Percentiles rank a stretch among this genome's conserved stretches.
phyloP scores from a whole-genome alignment of 2,329 filamentous ascomycete species.

The Neofusicoccum laricinum region DNA sequence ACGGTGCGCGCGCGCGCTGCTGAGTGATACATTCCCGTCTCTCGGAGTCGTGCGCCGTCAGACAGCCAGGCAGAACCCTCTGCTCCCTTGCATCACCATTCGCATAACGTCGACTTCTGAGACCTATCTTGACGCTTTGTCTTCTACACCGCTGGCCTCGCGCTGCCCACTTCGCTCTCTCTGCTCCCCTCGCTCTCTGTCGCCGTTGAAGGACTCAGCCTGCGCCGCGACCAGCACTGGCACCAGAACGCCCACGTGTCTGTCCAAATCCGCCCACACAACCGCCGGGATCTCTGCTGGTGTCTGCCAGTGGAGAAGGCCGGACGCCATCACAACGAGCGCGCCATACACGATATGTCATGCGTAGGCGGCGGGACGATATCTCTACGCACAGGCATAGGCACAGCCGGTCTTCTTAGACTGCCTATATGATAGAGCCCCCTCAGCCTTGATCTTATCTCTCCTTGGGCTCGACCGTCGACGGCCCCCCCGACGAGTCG shows the following conservation, averaged over 20 bases:
- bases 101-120: constrained; percentile 15
- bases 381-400: constrained; percentile 43
- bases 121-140: constrained; percentile 16
- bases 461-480: neutral
- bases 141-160: constrained; percentile 6
- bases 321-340: constrained; percentile 3
- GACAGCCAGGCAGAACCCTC: neutral
- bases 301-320: constrained; percentile 11
- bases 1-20: constrained; percentile 1
- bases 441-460: constrained; percentile 19
- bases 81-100: constrained; percentile 16
- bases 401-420: constrained; percentile 39
- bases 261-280: neutral
- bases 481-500: neutral
- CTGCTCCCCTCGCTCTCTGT: neutral
- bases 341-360: constrained; percentile 34
- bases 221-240: neutral
- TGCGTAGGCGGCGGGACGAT: constrained; percentile 34
- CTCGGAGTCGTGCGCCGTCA: constrained; percentile 13
- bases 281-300: constrained; percentile 15
- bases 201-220: neutral
- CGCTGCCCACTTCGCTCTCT: neutral
- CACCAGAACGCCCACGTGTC: neutral
- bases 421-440: constrained; percentile 23
- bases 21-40: constrained; percentile 16